A percentile compares a stretch with the other conserved stretches of the same genome.
phyloP scores from a whole-genome alignment of 1,139 yeast species.

The Zygosaccharomyces pseudobailii region DNA sequence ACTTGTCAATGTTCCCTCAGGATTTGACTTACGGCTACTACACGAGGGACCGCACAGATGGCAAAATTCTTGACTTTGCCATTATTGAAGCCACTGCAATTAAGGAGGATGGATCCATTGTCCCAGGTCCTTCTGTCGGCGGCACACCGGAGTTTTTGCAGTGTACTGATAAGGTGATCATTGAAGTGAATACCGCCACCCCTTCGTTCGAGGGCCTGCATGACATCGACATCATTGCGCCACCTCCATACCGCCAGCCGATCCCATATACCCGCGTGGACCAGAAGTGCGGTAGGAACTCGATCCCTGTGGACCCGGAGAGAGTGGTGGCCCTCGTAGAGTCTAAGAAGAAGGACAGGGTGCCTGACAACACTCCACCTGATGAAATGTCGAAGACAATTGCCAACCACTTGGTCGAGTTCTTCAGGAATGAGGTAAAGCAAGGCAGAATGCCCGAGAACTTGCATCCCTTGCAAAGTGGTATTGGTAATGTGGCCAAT shows the following conservation, averaged over 20 bases:
- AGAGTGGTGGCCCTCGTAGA: slow-evolving; percentile 91
- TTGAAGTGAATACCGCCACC: slow-evolving; percentile 87
- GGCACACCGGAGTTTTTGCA: slow-evolving; percentile 89
- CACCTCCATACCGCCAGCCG: slow-evolving; percentile 86
- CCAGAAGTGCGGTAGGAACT: slow-evolving; percentile 64
- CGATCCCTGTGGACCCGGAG: slow-evolving; percentile 83
- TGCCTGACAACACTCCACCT: slow-evolving; percentile 85
- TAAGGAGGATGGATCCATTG: slow-evolving; percentile 85
- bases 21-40: slow-evolving; percentile 93
- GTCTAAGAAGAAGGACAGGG: slow-evolving; percentile 65
- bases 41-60: slow-evolving; percentile 60
- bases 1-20: slow-evolving; percentile 96
- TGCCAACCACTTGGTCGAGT: slow-evolving; percentile 80
- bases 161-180: slow-evolving; percentile 80
- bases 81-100: slow-evolving; percentile 97
- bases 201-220: slow-evolving; percentile 96
- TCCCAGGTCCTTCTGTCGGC: slow-evolving; percentile 98
- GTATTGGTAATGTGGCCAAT: slow-evolving; percentile 97
- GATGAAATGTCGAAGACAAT: slow-evolving; percentile 75
- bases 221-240: slow-evolving; percentile 87
- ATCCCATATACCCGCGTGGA: slow-evolving; percentile 76
- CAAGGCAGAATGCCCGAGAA: slow-evolving; percentile 87
- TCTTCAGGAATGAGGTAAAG: slow-evolving; percentile 85
- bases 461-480: slow-evolving; percentile 92
- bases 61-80: slow-evolving; percentile 70